Conservation (phyloP, 176 grass and related monocot genomes). For the Pharus latifolius region DNA sequence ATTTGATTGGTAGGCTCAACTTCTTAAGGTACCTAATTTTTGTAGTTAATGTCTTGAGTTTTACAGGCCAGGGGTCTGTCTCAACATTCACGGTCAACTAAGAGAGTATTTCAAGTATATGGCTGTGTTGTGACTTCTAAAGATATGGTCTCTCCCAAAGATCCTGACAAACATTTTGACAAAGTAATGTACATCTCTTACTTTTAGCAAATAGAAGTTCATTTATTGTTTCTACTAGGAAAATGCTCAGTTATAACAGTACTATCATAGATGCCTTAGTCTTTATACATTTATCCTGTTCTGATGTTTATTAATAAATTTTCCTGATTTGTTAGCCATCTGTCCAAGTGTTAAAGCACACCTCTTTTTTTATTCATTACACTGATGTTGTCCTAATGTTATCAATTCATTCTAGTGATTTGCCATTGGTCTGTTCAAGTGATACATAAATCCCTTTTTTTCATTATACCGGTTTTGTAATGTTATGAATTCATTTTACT, state of each 20-base stretch:
- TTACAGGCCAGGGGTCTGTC: slow-evolving; percentile 34
- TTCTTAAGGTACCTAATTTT: background rate
- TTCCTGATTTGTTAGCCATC: too few species aligned
- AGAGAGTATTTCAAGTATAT: slow-evolving; percentile 74
- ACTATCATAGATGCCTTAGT: background rate
- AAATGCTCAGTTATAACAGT: background rate
- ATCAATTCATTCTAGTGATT: background rate
- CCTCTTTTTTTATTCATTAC: too few species aligned
- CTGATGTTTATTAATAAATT: too few species aligned
- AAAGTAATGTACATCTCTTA: slow-evolving; percentile 48
- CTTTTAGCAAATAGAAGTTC: background rate
- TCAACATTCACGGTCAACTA: slow-evolving; percentile 52
- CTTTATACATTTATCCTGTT: background rate
- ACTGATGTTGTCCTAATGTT: too few species aligned
- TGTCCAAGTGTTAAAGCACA: too few species aligned
- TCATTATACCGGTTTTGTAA: background rate
- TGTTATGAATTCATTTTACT: background rate
- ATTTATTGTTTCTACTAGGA: background rate
- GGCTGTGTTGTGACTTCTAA: slow-evolving; percentile 67
- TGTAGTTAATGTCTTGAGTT: slow-evolving; percentile 8
- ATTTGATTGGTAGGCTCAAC: background rate
- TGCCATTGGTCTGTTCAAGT: too few species aligned
- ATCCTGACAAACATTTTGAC: slow-evolving; percentile 56
- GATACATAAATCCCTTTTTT: background rate
- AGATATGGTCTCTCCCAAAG: slow-evolving; percentile 88